Percentiles rank a stretch among this genome's conserved stretches.
Conservation (phyloP, 208 protist genomes). For the Entamoeba dispar region DNA sequence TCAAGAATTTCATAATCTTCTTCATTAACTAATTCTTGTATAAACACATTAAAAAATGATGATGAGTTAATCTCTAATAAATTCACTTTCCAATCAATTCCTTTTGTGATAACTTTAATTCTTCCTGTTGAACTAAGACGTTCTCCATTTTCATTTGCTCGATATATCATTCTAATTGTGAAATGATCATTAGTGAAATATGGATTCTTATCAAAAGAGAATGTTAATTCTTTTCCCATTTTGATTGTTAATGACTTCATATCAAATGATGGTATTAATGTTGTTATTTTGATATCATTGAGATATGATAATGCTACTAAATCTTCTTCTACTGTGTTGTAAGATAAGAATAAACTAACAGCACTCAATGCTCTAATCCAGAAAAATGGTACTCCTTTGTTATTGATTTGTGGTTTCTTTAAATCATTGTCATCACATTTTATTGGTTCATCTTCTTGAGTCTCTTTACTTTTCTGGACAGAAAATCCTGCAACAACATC, state of each 20-base stretch:
- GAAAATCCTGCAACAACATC: neutral
- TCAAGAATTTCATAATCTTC: too few relatives aligned
- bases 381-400: neutral
- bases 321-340: neutral
- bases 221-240: neutral
- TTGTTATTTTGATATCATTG: neutral
- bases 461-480: neutral
- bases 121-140: neutral
- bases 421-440: neutral
- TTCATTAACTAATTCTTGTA: too few relatives aligned
- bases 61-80: neutral
- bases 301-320: neutral
- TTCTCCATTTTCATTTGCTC: neutral
- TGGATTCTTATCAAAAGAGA: neutral
- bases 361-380: neutral
- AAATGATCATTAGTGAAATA: neutral
- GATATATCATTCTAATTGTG: neutral
- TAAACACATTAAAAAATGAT: neutral
- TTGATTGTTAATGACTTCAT: neutral
- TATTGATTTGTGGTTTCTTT: neutral
- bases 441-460: neutral
- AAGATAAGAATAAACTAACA: neutral
- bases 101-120: neutral
- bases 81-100: neutral
- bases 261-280: neutral